These are phyloP conservation scores for Sporothrix phasma DNA, from an alignment of 2,329 filamentous ascomycete genomes.

Conservation along the genomic window DNA sequence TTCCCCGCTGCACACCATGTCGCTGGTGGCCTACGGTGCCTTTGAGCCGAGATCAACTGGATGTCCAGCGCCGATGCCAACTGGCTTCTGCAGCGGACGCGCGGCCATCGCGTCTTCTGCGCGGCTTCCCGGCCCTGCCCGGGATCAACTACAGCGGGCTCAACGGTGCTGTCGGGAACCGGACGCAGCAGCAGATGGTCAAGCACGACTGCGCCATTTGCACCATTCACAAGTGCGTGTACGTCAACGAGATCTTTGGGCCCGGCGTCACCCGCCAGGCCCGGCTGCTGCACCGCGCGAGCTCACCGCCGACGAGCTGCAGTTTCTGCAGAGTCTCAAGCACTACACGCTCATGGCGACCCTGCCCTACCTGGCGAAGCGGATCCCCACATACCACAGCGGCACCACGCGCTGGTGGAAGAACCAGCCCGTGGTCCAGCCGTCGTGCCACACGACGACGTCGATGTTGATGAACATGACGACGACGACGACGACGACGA, in stretches of 20 bases:
- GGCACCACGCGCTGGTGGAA: not conserved
- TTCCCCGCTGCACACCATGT: slow-evolving; percentile 17
- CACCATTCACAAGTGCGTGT: slow-evolving; percentile 19
- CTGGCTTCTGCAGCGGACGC: slow-evolving; percentile 11
- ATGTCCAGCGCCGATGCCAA: slow-evolving; percentile 5
- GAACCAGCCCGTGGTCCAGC: not conserved
- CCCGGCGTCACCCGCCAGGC: not conserved
- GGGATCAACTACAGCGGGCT: slow-evolving; percentile 12
- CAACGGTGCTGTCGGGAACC: slow-evolving; percentile 7
- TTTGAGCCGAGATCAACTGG: slow-evolving; percentile 17
- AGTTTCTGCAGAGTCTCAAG: not conserved
- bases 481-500: not conserved
- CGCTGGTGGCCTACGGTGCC: slow-evolving; percentile 15
- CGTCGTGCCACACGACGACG: not conserved
- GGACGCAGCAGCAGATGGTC: not conserved
- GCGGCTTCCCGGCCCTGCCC: slow-evolving; percentile 13
- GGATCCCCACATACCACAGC: not conserved
- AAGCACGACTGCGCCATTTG: slow-evolving; percentile 20
- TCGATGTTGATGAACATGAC: not conserved
- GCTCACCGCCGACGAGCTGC: slow-evolving; percentile 9
- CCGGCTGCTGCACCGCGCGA: not conserved
- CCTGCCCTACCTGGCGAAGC: not conserved
- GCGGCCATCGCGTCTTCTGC: slow-evolving; percentile 13
- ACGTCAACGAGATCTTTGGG: slow-evolving; percentile 13
- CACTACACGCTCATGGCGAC: not conserved